Evolutionary conservation across 2,329 filamentous ascomycete species (phyloP), one percentile per base, ranked within the genome.

Genomic region (Xylaria hypoxylon): DNA sequence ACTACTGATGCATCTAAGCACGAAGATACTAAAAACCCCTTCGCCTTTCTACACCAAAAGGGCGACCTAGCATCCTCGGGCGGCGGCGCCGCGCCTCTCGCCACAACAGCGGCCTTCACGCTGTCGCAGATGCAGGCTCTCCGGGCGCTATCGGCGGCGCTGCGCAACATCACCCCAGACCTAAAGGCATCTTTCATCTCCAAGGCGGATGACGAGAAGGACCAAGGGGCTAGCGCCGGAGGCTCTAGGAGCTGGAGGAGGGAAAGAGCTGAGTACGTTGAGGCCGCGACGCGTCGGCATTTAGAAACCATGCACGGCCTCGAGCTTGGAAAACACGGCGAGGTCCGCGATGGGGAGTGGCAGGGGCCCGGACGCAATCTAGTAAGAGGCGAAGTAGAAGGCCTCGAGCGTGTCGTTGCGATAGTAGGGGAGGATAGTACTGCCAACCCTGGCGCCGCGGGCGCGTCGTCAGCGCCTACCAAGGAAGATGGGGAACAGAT

Each of bases 101-200:
- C 87, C 11, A 93, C 92, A 3, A 92, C 92, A 19, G 87, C 91
- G 0, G 86, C 88, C 17, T 97, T 97, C 77, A 89, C 92, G 0
- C 84, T 96, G 22, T 92, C 91, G 2, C 95, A 98, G 77, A 83
- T 97, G 22, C 92, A 93, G 31, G 89, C 93, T 0, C 83, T 99
- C 51, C 89, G 92, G 65, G 82, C 88, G 7, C 83, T 96, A 24
- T 87, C 85, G 2, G 77, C 79, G 3, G 82, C 82, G 7, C 82
- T 97, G 55, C 83, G 87, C 10, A 85, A 86, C 13, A 81, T 97
- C 40, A 83, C 89, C 68, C 89, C 92, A 0, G 88, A 90, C 65
- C 80, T 96, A 2, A 67, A 67, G 31, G n/a, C 28, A 1, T 38
- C 57, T 2, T 28, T 58, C 5, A 40, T 66, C 4, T 31, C 68